Evolutionary conservation across 108 stramenopile genomes (phyloP).

Genomic region (Nitzschia sp.): DNA sequence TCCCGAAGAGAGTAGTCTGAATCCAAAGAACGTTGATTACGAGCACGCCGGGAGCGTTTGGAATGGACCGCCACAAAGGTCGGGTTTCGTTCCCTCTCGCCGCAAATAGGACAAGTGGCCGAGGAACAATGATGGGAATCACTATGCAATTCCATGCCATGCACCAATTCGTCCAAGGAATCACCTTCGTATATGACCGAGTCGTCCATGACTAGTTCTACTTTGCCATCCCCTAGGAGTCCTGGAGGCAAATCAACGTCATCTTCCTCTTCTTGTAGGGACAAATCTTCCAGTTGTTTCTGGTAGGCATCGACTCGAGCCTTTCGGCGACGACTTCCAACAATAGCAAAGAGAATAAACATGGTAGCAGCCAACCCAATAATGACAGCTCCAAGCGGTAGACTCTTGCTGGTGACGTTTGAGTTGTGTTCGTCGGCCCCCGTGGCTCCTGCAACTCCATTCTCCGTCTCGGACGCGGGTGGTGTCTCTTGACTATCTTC

Average conservation of each 20-base stretch:
- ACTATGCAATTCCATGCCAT: background rate
- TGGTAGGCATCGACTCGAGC: constrained; percentile 16
- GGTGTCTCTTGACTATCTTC: constrained; percentile 9
- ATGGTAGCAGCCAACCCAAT: constrained; percentile 20
- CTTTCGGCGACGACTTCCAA: constrained; percentile 6
- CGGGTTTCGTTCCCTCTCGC: background rate
- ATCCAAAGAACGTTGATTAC: no score
- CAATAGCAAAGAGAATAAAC: background rate
- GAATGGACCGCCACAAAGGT: constrained; percentile 9
- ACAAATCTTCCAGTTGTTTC: constrained; percentile 16
- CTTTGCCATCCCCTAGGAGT: constrained; percentile 1
- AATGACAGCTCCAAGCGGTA: constrained; percentile 13
- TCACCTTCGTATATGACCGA: background rate
- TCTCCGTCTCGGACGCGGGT: background rate
- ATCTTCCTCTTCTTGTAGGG: background rate
- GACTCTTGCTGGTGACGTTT: background rate
- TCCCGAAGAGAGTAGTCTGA: no score
- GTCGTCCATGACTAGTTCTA: constrained; percentile 6
- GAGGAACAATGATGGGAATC: constrained; percentile 20
- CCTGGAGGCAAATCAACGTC: constrained; percentile 7
- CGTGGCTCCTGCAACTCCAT: background rate
- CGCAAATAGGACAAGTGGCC: constrained; percentile 21
- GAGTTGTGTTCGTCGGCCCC: background rate
- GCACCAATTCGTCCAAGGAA: background rate
- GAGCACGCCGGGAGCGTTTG: no score